Evolutionary conservation across 2,329 filamentous ascomycete genomes (phyloP), one percentile per base, ranked within the genome.

Genomic region (Falciphora oryzae): DNA sequence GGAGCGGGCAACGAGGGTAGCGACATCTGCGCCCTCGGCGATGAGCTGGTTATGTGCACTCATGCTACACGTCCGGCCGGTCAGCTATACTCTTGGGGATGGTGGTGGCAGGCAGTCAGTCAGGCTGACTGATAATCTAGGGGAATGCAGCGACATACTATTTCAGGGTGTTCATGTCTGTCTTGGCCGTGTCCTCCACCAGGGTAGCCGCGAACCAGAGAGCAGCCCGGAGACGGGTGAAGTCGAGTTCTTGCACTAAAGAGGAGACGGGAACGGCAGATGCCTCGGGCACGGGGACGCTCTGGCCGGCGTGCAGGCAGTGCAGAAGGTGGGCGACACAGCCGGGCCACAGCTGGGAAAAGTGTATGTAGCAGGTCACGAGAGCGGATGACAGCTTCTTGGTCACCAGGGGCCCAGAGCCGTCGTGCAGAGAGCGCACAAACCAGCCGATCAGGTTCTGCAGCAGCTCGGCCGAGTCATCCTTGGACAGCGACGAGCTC

Each of bases 341-440:
- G 62, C 77, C 78, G n/a, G 80, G 78, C 89, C 91, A 94, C 7
- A 84, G 78, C 14, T 81, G 77, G 14, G 89, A 85, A 67, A 90
- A 90, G 65, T 89, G 89, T 38, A 91, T 80, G 71, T 91, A 93
- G 72, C 89, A 92, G 27, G 89, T 89, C 22, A 89, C 88, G 8
- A 94, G 77, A 8, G 90, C 89, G n/a, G 89, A 89, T 68, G 89
- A 90, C 29, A 94, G 80, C 76, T 95, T 95, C 69, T 86, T 86
- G 27, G 85, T 80, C 8, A 92, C 89, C 63, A 92, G 80, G 4
- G 82, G 77, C 3, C 84, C 83, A 6, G 82, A 81, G 1, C 79
- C 80, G 62, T 81, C 79, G 14, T 76, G 73, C 14, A 88, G 73
- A 13, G 85, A 83, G 35, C 78, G 76, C 29, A 88, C 76, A 57